Conservation (phyloP, 495 filamentous ascomycete species). For the Annulohypoxylon moriforme region DNA sequence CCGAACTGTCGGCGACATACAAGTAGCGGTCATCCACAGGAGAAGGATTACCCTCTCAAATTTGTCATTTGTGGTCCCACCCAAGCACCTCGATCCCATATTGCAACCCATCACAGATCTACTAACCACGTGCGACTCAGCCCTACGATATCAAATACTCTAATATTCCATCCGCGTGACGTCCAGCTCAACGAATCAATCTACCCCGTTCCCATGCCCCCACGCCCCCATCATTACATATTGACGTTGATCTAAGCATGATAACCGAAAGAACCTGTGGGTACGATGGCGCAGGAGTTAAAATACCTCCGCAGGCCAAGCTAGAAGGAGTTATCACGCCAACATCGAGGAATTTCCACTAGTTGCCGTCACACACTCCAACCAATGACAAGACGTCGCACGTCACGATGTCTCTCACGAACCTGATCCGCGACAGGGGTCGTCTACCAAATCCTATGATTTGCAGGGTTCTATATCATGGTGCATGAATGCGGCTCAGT, state of each 20-base stretch:
- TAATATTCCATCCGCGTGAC: not conserved
- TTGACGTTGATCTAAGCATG: not conserved
- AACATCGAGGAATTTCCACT: not conserved
- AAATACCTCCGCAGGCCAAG: not conserved
- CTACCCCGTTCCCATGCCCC: not conserved
- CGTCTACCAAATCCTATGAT: not conserved
- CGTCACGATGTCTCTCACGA: not conserved
- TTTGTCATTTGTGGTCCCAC: not conserved
- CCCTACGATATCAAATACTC: not conserved
- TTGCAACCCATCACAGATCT: not conserved
- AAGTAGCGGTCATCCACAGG: not conserved
- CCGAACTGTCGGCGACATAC: not conserved
- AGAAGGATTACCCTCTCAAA: not conserved
- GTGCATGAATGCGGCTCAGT: not conserved
- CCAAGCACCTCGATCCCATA: not conserved
- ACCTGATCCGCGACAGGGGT: not conserved
- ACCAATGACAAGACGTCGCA: not conserved
- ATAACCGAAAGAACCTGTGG: not conserved
- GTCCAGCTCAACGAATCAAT: not conserved
- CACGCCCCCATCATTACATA: not conserved
- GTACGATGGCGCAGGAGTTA: not conserved
- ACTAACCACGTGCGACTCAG: not conserved
- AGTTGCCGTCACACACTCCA: not conserved
- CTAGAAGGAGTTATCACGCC: not conserved
- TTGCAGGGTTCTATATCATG: not conserved